Conservation (phyloP, 495 filamentous ascomycete genomes). For the Lophiostoma macrostomum region DNA sequence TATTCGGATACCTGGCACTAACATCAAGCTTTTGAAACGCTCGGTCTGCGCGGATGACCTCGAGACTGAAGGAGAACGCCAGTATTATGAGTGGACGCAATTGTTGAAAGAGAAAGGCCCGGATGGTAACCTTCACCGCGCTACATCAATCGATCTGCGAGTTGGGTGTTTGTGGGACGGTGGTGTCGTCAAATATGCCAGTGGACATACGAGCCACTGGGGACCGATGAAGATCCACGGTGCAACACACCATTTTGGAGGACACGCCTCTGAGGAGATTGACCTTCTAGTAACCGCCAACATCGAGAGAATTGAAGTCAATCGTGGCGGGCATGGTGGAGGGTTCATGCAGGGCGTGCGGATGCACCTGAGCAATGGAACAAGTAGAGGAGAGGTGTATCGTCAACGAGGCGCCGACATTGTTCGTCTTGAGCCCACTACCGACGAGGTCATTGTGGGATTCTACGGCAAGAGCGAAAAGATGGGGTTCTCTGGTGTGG, state of each 20-base stretch:
- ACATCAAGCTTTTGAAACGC: constrained; percentile 17
- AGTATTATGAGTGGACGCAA: constrained; percentile 28
- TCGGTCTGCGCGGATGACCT: constrained; percentile 15
- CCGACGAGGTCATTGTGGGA: constrained; percentile 42
- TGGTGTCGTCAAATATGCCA: constrained; percentile 41
- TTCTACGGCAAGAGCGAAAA: constrained; percentile 43
- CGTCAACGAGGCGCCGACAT: constrained; percentile 6
- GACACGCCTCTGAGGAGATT: constrained; percentile 38
- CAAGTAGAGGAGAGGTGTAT: constrained; percentile 35
- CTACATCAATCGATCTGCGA: constrained; percentile 38
- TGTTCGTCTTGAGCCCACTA: constrained; percentile 31
- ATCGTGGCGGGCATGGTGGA: constrained; percentile 7
- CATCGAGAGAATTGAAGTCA: constrained; percentile 39
- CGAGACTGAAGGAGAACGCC: constrained; percentile 27
- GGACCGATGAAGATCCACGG: constrained; percentile 32
- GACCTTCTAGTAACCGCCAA: constrained; percentile 34
- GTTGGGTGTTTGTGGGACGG: constrained; percentile 43
- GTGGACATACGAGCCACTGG: constrained; percentile 40
- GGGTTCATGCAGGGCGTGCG: constrained; percentile 38
- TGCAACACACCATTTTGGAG: constrained; percentile 26
- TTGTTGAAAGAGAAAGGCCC: constrained; percentile 36
- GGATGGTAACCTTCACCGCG: constrained; percentile 31
- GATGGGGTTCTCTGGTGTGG: constrained; percentile 18
- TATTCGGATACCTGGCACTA: constrained; percentile 17
- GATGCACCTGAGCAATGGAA: constrained; percentile 42